These are phyloP conservation scores for Rhodamnia rubescens DNA, from an alignment of 345 rosid genomes.

Conservation along the genomic window DNA sequence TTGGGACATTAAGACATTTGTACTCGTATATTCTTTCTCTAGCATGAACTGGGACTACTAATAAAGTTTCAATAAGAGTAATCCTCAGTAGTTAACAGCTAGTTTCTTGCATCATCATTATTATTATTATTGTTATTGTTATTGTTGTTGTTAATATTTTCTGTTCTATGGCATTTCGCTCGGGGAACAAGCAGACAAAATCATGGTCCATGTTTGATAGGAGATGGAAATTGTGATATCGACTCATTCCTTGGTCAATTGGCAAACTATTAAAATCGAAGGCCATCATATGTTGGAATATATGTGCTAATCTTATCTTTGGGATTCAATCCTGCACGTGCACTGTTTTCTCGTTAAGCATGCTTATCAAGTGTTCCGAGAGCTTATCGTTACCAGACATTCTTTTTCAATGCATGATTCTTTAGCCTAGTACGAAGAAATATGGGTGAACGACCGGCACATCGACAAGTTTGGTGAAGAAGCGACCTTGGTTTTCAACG, in stretches of 20 bases:
- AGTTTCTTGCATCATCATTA: not conserved
- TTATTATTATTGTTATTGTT: not conserved
- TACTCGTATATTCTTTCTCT: not conserved
- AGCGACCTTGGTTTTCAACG: not conserved
- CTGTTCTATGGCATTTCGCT: not conserved
- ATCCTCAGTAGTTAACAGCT: not conserved
- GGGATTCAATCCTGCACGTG: not conserved
- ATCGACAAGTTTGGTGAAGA: not conserved
- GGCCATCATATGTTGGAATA: not conserved
- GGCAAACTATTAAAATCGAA: not conserved
- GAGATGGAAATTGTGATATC: not conserved
- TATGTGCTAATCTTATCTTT: not conserved
- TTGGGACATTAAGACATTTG: not conserved
- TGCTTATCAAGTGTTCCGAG: not conserved
- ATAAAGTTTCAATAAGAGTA: not conserved
- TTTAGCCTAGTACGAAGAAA: not conserved
- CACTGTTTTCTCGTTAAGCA: not conserved
- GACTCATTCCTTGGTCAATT: not conserved
- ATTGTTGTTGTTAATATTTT: too few species aligned
- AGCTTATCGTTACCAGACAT: not conserved
- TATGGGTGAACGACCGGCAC: not conserved
- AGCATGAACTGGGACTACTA: not conserved
- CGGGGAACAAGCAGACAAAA: not conserved
- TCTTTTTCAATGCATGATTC: not conserved
- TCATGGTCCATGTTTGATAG: not conserved